phyloP scores from a whole-genome alignment of 1,139 yeast genomes.

The Diutina scorzettiae region DNA sequence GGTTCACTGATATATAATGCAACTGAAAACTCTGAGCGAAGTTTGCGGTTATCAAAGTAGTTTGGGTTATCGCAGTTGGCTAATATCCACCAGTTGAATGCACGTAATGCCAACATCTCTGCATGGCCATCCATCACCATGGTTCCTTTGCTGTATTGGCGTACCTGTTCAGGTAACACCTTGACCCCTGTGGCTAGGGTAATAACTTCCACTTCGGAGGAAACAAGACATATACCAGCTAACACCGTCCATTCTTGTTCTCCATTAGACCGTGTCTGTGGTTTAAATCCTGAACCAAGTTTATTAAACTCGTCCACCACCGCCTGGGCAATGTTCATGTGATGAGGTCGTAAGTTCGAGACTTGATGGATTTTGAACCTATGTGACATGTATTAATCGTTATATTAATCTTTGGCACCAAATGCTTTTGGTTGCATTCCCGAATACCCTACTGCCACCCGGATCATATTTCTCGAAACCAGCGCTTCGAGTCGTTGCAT shows the following conservation, averaged over 20 bases:
- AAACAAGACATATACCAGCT: constrained; percentile 49
- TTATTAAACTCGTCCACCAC: background rate
- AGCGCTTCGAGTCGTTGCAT: background rate
- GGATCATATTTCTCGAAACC: background rate
- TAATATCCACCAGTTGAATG: constrained; percentile 39
- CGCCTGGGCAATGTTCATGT: background rate
- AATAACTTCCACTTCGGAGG: constrained; percentile 16
- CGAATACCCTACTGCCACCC: background rate
- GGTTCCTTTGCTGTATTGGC: constrained; percentile 37
- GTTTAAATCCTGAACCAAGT: constrained; percentile 25
- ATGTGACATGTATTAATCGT: too few species aligned
- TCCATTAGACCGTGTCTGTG: constrained; percentile 49
- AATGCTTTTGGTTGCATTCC: background rate
- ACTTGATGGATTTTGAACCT: background rate
- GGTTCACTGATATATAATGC: constrained; percentile 65
- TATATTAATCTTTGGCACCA: too few species aligned
- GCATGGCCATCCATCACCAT: constrained; percentile 86
- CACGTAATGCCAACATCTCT: constrained; percentile 61
- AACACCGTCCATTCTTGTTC: constrained; percentile 72
- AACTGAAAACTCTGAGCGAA: constrained; percentile 27
- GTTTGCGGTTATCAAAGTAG: constrained; percentile 11
- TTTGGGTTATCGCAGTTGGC: constrained; percentile 10
- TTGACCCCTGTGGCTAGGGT: constrained; percentile 77
- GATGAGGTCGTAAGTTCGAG: background rate
- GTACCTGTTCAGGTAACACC: constrained; percentile 43